These are phyloP conservation scores for Malus sylvestris DNA, from an alignment of 306 rosid genomes.

Conservation along the genomic window DNA sequence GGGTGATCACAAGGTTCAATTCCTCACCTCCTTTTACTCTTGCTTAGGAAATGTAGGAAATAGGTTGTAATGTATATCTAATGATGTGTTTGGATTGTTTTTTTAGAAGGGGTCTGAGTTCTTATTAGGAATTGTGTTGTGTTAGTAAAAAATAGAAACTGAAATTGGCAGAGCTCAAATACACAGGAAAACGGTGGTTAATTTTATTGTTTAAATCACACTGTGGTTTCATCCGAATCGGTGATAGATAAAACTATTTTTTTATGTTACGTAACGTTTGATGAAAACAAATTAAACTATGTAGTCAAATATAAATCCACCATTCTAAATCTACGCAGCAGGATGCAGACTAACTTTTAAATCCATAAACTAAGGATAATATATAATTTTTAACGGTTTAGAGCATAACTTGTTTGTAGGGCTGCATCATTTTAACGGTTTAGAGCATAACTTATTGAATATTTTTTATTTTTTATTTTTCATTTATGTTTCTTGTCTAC, in stretches of 20 bases:
- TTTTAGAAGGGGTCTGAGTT: neutral
- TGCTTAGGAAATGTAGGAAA: neutral
- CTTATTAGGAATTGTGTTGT: neutral
- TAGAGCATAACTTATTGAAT: neutral
- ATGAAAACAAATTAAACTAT: neutral
- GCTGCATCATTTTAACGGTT: neutral
- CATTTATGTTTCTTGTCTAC: too few relatives aligned
- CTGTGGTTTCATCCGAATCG: neutral
- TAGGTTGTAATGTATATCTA: neutral
- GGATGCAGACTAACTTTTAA: neutral
- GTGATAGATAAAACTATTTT: neutral
- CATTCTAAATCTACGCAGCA: neutral
- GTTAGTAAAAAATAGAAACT: neutral
- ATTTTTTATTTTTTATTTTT: too few relatives aligned
- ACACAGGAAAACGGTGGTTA: neutral
- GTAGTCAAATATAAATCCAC: neutral
- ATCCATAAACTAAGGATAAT: neutral
- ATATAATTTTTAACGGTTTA: too few relatives aligned
- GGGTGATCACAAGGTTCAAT: conserved; percentile 91
- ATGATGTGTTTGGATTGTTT: neutral
- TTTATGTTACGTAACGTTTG: neutral
- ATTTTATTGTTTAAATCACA: neutral
- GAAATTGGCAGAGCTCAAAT: neutral
- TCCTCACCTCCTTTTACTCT: neutral
- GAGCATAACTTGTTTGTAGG: neutral